Conservation (phyloP, 768 basidiomycete species). For the Postia placenta region DNA sequence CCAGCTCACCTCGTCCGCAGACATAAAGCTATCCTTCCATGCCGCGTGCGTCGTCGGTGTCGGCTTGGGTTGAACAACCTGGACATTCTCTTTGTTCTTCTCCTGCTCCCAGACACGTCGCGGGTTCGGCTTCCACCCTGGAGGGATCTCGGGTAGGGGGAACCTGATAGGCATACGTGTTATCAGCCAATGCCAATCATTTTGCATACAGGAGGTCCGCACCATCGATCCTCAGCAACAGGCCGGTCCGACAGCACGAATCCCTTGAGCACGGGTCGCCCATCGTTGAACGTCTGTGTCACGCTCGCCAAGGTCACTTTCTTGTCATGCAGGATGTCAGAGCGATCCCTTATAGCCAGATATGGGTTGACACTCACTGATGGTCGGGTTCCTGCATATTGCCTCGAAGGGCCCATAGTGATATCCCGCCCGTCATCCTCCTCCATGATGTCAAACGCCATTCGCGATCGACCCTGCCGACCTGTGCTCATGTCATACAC, state of each 20-base stretch:
- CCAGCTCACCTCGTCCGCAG: slow-evolving; percentile 61
- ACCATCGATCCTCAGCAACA: slow-evolving; percentile 68
- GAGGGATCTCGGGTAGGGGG: slow-evolving; percentile 73
- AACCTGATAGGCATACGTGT: slow-evolving; percentile 49
- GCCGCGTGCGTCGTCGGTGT: slow-evolving; percentile 33
- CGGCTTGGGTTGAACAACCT: slow-evolving; percentile 5
- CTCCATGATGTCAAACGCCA: slow-evolving; percentile 62
- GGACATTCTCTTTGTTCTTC: slow-evolving; percentile 30
- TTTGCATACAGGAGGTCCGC: slow-evolving; percentile 14
- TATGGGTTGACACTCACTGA: slow-evolving; percentile 5
- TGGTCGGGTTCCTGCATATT: too few species aligned
- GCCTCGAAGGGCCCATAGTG: slow-evolving; percentile 29
- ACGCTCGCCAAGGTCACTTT: slow-evolving; percentile 11
- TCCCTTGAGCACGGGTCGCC: slow-evolving; percentile 63
- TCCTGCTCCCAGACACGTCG: slow-evolving; percentile 61
- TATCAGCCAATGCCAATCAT: neutral
- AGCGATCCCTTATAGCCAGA: too few species aligned
- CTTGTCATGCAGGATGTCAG: slow-evolving; percentile 11
- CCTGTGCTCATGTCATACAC: slow-evolving; percentile 54
- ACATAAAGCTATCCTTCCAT: slow-evolving; percentile 50
- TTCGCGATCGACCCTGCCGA: slow-evolving; percentile 35
- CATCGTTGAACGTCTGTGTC: slow-evolving; percentile 61
- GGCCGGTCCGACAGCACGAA: slow-evolving; percentile 68
- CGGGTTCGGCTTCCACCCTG: slow-evolving; percentile 84
- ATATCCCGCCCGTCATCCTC: slow-evolving; percentile 59